A percentile compares a stretch with the other conserved stretches of the same genome.
Conservation (phyloP, 331 rosid genomes). For the Spiraea crenata region DNA sequence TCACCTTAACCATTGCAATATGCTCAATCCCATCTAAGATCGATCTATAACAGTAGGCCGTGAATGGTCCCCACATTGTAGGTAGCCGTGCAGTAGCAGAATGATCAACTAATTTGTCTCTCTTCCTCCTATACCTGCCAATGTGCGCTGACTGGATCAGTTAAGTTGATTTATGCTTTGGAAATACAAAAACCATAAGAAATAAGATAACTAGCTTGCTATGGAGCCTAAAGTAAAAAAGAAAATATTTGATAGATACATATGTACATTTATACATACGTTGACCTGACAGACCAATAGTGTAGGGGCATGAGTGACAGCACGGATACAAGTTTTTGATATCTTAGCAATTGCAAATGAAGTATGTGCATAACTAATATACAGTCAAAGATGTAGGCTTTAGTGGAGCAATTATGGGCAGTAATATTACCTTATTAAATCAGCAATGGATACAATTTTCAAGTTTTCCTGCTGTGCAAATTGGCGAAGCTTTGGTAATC, state of each 20-base stretch:
- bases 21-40: constrained; percentile 85
- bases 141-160: background rate
- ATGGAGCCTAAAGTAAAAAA: background rate
- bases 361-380: background rate
- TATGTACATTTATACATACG: background rate
- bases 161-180: background rate
- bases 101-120: constrained; percentile 63
- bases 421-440: constrained; percentile 64
- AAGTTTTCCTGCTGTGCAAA: constrained; percentile 67
- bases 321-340: background rate
- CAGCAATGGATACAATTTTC: constrained; percentile 89
- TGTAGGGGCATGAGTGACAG: background rate
- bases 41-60: constrained; percentile 74
- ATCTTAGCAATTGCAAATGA: background rate
- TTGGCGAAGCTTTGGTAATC: constrained; percentile 79
- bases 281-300: background rate
- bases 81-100: constrained; percentile 76
- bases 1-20: constrained; percentile 95
- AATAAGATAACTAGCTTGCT: background rate
- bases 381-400: background rate
- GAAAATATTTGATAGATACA: background rate
- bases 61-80: constrained; percentile 91
- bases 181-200: background rate
- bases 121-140: constrained; percentile 80
- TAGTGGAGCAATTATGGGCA: background rate